Conservation (phyloP, 495 filamentous ascomycete genomes). For the Talaromyces liani region DNA sequence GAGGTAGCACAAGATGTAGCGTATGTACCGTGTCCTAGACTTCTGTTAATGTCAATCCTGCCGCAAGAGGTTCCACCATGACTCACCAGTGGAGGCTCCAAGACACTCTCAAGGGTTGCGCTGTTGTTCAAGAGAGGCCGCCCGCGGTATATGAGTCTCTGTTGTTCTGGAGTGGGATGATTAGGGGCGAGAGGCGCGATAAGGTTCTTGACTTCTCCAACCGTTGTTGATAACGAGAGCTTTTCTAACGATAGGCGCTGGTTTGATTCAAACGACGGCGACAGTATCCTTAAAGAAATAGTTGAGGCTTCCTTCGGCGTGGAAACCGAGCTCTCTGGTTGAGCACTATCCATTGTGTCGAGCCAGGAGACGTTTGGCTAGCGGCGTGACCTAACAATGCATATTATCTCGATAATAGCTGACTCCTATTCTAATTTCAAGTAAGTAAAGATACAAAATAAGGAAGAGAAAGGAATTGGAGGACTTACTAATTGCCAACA, state of each 20-base stretch:
- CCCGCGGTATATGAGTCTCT: slow-evolving; percentile 62
- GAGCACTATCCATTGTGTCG: background rate
- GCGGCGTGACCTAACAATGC: background rate
- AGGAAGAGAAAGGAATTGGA: background rate
- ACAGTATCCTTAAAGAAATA: slow-evolving; percentile 56
- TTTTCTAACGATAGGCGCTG: slow-evolving; percentile 45
- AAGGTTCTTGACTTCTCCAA: slow-evolving; percentile 52
- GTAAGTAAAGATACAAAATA: background rate
- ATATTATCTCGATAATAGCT: background rate
- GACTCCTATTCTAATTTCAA: background rate
- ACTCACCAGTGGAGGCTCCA: slow-evolving; percentile 51
- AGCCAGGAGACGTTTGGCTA: background rate
- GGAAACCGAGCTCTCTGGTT: background rate
- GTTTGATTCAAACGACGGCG: slow-evolving; percentile 51
- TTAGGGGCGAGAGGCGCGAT: slow-evolving; percentile 48
- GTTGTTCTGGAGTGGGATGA: slow-evolving; percentile 42
- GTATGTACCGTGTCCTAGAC: slow-evolving; percentile 25
- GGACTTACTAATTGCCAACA: background rate
- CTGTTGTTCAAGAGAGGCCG: slow-evolving; percentile 46
- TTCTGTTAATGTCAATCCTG: slow-evolving; percentile 28
- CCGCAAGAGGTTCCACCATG: background rate
- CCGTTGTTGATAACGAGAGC: slow-evolving; percentile 46
- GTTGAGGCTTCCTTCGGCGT: slow-evolving; percentile 3
- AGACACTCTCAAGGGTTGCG: slow-evolving; percentile 49
- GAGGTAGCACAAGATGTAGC: slow-evolving; percentile 59